Base-by-base conservation (phyloP, 768 basidiomycete species). In the Collybiopsis luxurians region DNA sequence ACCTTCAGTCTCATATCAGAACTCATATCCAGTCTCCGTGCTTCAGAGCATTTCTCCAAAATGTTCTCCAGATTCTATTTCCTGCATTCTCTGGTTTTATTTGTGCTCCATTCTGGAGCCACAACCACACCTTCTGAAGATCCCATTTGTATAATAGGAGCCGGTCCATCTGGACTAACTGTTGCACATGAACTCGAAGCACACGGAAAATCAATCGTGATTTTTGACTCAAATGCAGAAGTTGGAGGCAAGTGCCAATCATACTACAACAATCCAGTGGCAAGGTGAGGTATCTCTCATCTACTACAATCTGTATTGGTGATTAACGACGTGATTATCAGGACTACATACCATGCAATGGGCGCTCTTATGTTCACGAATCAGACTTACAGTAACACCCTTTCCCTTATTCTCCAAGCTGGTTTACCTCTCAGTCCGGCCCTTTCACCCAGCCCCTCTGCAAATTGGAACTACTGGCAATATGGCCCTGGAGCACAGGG, bases 111-210 rank as follows among this genome's bases (percentile, higher is more conserved):
- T n/a, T 5, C n/a, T n/a, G 43, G 17, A 17, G 43, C 43, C n/a
- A 7, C n/a, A 11, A 39, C 11, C 38, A 17, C 6, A 5, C n/a
- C 76, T 3, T 60, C 55, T 17, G 71, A 69, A 56, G 90, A 53
- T 42, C 70, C 70, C n/a, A 26, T 55, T 24, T 55, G 55, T 11
- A 40, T 56, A 11, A 30, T 56, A 4, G 55, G 55, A 3, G 55
- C 55, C 31, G 55, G 55, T 0, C 55, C 55, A n/a, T 44, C 45
- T 1, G 55, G 55, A 4, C 39, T 56, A 26, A 56, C 34, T 19
- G 46, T 40, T 23, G 55, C 55, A 10, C 45, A 56, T 23, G 36
- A 56, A 17, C 24, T 56, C 3, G 36, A 56, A 39, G 47, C 46
- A 38, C 27, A 48, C 9, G 55, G 55, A 4, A 24, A 28, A 13